Evolutionary conservation across 768 basidiomycete genomes (phyloP).

Genomic region (Suillus weaverae): DNA sequence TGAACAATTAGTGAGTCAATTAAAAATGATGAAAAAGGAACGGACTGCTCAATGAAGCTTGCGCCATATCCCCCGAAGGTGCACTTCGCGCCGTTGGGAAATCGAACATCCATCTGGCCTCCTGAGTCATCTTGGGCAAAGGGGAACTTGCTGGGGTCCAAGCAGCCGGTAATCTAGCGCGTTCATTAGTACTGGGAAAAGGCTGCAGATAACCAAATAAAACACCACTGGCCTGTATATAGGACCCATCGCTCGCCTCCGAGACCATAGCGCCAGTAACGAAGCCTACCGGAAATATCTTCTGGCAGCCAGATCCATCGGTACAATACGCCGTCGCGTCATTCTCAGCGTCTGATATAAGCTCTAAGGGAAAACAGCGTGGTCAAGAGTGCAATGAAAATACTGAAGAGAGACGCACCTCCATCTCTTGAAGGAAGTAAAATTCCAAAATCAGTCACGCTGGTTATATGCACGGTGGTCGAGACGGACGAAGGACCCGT

Average conservation of each 20-base stretch:
- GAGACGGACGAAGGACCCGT: conserved; percentile 33
- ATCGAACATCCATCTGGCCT: conserved; percentile 51
- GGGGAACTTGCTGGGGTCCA: conserved; percentile 31
- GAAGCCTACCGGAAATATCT: conserved; percentile 35
- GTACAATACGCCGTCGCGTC: conserved; percentile 40
- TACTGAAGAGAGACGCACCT: conserved; percentile 24
- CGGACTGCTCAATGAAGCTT: conserved; percentile 53
- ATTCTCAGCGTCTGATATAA: conserved; percentile 40
- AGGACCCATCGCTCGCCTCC: conserved; percentile 37
- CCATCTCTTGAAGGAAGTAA: conserved; percentile 33
- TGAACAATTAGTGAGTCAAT: neutral
- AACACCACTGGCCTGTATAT: conserved; percentile 36
- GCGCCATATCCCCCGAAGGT: conserved; percentile 50
- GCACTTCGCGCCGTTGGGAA: conserved; percentile 54
- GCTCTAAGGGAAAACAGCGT: conserved; percentile 23
- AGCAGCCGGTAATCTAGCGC: conserved; percentile 41
- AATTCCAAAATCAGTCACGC: conserved; percentile 33
- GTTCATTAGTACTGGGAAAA: neutral
- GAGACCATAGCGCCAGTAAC: conserved; percentile 37
- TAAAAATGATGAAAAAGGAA: neutral
- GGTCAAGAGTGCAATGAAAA: conserved; percentile 3
- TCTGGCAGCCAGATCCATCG: conserved; percentile 28
- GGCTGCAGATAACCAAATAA: neutral
- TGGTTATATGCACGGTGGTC: conserved; percentile 38
- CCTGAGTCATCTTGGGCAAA: conserved; percentile 40